Conservation (phyloP, 1,284 basidiomycete genomes). For the Coniophora puteana region DNA sequence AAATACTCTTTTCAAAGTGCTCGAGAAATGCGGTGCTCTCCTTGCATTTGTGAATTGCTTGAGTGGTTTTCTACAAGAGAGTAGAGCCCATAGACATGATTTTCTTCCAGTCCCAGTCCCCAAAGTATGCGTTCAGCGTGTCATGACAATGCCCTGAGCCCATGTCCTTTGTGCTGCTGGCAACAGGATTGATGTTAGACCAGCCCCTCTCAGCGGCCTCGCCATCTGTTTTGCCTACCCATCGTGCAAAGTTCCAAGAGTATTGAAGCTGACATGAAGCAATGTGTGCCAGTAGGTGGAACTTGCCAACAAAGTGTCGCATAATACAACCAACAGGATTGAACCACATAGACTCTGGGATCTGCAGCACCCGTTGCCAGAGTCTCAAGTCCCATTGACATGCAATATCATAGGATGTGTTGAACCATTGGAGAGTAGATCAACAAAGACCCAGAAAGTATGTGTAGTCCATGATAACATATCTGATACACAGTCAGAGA, state of each 20-base stretch:
- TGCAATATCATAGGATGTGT: not conserved
- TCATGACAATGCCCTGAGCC: not conserved
- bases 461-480: conserved; percentile 22
- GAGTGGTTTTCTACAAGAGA: too few species aligned
- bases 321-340: not conserved
- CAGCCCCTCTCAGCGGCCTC: not conserved
- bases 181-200: not conserved
- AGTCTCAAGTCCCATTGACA: not conserved
- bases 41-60: too few species aligned
- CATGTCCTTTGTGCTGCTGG: conserved; percentile 7
- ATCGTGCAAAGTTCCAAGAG: conserved; percentile 5
- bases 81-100: too few species aligned
- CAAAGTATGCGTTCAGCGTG: conserved; percentile 8
- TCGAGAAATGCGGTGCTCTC: too few species aligned
- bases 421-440: not conserved
- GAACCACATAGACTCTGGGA: not conserved
- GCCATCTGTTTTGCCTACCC: not conserved
- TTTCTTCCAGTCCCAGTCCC: conserved; percentile 5
- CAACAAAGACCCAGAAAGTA: conserved; percentile 6
- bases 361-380: not conserved
- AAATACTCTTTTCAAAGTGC: too few species aligned
- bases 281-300: not conserved
- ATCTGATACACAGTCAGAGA: conserved; percentile 9
- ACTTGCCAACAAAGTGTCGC: not conserved
- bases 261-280: conserved; percentile 5